Evolutionary conservation across 768 basidiomycete species (phyloP).

Genomic region (Crucibulum laeve): DNA sequence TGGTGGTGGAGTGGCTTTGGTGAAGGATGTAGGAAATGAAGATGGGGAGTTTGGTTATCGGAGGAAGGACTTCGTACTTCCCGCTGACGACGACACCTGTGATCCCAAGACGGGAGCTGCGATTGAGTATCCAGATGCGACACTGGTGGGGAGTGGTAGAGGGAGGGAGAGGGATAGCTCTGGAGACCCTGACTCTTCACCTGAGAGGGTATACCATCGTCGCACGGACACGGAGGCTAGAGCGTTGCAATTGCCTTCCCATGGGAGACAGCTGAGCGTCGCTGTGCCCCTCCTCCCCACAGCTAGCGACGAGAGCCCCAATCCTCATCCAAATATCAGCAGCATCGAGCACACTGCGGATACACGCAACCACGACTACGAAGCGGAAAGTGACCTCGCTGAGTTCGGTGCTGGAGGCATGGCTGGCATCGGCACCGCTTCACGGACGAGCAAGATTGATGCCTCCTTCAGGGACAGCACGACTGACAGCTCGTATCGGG

Average conservation of each 20-base stretch:
- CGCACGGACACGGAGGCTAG: neutral
- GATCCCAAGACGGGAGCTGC: neutral
- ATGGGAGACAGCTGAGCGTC: neutral
- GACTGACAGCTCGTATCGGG: too few relatives aligned
- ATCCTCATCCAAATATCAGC: slow-evolving; percentile 18
- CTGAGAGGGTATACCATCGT: neutral
- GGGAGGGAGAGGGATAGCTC: neutral
- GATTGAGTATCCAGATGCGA: neutral
- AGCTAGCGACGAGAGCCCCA: slow-evolving; percentile 2
- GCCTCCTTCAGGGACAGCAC: too few relatives aligned
- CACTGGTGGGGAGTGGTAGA: neutral
- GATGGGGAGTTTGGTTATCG: slow-evolving; percentile 10
- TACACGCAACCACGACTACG: slow-evolving; percentile 4
- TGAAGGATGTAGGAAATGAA: too few relatives aligned
- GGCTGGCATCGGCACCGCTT: slow-evolving; percentile 43
- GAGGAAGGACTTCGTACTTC: neutral
- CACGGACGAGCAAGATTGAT: slow-evolving; percentile 24
- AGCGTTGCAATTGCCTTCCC: neutral
- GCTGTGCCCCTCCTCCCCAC: neutral
- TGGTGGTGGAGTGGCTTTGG: neutral
- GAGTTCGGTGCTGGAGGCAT: slow-evolving; percentile 24
- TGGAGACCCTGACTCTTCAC: slow-evolving; percentile 3
- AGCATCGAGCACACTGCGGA: neutral
- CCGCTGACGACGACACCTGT: slow-evolving; percentile 16
- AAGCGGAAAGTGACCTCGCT: slow-evolving; percentile 14